phyloP scores from a whole-genome alignment of 139 green algal genomes.

The Chlorella vulgaris region DNA sequence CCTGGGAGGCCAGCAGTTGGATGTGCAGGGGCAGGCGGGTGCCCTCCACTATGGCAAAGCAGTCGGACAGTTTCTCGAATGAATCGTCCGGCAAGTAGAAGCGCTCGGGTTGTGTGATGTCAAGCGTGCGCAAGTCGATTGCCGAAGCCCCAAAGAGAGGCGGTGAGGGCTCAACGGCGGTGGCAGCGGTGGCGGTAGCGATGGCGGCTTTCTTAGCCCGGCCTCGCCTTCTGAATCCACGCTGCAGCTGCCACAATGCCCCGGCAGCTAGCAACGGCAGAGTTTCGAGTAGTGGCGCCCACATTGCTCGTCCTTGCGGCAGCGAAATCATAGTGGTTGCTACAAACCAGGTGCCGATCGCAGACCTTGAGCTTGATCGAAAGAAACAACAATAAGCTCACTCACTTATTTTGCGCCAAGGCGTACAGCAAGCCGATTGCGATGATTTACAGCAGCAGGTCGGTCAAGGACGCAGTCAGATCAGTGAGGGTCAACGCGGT shows the following conservation, averaged over 20 bases:
- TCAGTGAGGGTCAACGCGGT: not conserved
- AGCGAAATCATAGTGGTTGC: no score
- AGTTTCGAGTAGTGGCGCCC: no score
- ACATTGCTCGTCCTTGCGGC: no score
- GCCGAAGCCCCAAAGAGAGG: no score
- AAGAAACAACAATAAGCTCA: not conserved
- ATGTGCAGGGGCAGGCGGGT: constrained; percentile 23
- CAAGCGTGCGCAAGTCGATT: not conserved
- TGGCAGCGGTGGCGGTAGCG: not conserved
- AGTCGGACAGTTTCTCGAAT: constrained; percentile 19
- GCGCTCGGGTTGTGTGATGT: not conserved
- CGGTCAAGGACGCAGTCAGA: not conserved
- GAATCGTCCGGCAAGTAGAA: constrained; percentile 5
- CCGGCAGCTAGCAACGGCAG: no score
- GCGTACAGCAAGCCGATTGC: no score
- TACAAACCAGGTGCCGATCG: no score
- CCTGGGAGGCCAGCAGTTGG: constrained; percentile 21
- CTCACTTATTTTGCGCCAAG: no score
- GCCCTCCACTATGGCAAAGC: constrained; percentile 10
- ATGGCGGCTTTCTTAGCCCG: no score
- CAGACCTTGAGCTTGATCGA: no score
- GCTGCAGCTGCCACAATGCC: no score
- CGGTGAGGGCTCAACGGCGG: not conserved
- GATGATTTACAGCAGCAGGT: not conserved
- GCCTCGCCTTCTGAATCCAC: no score